Evolutionary conservation across 2,329 filamentous ascomycete species (phyloP).

Genomic region (Lasiodiplodia sp.): DNA sequence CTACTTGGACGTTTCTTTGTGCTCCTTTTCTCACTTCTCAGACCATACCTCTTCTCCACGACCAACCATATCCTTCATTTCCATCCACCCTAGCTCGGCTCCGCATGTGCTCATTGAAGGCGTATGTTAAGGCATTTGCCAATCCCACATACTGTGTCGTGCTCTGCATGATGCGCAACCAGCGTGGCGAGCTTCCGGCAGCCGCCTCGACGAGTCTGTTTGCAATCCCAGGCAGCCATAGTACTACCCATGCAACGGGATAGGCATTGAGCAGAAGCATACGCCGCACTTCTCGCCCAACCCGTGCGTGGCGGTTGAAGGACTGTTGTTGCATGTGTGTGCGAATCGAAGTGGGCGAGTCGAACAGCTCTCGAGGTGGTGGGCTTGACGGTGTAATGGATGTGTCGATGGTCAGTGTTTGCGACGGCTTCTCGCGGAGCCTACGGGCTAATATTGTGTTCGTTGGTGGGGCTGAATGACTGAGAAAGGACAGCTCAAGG

Average conservation of each 20-base stretch:
- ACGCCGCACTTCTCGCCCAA: conserved; percentile 36
- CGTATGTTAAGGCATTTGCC: conserved; percentile 36
- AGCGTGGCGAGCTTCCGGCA: conserved; percentile 30
- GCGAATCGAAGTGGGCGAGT: conserved; percentile 21
- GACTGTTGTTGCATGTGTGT: conserved; percentile 19
- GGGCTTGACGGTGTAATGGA: conserved; percentile 1
- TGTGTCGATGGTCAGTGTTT: conserved; percentile 21
- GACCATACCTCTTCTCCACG: conserved; percentile 7
- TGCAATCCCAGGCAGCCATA: conserved; percentile 45
- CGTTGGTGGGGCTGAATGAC: neutral
- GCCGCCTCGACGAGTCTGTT: conserved; percentile 36
- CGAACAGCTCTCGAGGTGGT: conserved; percentile 15
- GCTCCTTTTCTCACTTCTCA: neutral
- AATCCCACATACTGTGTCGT: conserved; percentile 37
- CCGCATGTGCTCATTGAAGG: conserved; percentile 34
- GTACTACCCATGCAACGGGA: conserved; percentile 43
- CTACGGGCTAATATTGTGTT: neutral
- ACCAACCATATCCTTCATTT: conserved; percentile 10
- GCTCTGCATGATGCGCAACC: conserved; percentile 33
- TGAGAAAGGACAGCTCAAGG: neutral
- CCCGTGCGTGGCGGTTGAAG: conserved; percentile 31
- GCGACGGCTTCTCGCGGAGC: conserved; percentile 18
- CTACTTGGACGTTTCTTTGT: no score
- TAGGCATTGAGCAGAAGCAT: conserved; percentile 46
- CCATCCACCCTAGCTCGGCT: neutral